Conservation (phyloP, 257 asterid genomes). For the Solanum habrochaites region DNA sequence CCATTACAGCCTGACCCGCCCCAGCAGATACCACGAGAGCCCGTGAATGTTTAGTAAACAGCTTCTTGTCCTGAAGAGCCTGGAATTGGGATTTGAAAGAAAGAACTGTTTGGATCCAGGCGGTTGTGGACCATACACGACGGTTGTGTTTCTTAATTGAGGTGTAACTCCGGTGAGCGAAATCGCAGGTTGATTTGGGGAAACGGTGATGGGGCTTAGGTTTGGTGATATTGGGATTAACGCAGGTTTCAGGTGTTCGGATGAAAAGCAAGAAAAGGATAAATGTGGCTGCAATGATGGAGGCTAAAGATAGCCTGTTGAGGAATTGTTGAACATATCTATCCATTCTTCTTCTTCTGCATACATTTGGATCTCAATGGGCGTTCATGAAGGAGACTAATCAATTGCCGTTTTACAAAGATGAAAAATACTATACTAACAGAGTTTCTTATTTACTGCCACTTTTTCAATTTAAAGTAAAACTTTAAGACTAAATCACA, state of each 20-base stretch:
- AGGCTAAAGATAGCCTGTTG: conserved; percentile 47
- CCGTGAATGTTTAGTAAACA: conserved; percentile 40
- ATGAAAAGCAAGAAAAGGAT: conserved; percentile 41
- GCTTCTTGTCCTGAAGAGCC: conserved; percentile 21
- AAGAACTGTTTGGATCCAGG: conserved; percentile 49
- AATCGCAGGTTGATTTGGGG: conserved; percentile 84
- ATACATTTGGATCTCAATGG: background rate
- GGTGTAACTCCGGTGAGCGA: conserved; percentile 47
- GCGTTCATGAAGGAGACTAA: background rate
- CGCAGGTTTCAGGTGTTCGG: conserved; percentile 59
- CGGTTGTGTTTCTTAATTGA: conserved; percentile 56
- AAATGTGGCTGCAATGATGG: conserved; percentile 45
- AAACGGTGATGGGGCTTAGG: conserved; percentile 52
- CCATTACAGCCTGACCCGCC: conserved; percentile 72
- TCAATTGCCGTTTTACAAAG: background rate
- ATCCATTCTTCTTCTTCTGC: conserved; percentile 36
- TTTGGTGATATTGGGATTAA: conserved; percentile 26
- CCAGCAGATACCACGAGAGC: conserved; percentile 78
- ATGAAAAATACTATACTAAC: background rate
- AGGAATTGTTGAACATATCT: conserved; percentile 51
- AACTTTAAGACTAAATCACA: background rate
- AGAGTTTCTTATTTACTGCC: background rate
- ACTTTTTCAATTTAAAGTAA: background rate
- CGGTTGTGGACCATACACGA: conserved; percentile 67
- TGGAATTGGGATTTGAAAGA: conserved; percentile 47